Evolutionary conservation across 257 asterid species (phyloP), one percentile per base, ranked within the genome.

Genomic region (Primulina eburnea): DNA sequence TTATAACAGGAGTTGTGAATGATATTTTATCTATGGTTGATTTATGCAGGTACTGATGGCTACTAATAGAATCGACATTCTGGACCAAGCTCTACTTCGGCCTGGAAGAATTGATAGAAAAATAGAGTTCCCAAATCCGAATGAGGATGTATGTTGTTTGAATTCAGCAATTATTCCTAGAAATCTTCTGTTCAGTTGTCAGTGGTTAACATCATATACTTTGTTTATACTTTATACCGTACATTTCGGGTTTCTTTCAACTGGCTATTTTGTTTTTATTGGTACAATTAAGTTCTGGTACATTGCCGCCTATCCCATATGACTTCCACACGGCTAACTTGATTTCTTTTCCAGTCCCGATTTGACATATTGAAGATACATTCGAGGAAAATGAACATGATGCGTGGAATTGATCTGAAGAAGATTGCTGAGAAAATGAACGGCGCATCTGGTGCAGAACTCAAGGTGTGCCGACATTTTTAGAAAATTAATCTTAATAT

Each of bases 361-460:
- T 68, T 55, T n/a, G 95, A 88, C 81, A 88, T 88, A 70, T 75
- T 85, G 82, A 88, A 85, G 81, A 88, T 88, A n/a, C 95, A 88
- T 73, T 88, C 95, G 0, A 85, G 95, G 77, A 88, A 59, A 74
- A 88, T 88, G 91, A 88, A 88, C 71, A 78, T 88, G 81, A 88
- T 83, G 89, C 79, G 91, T 16, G 95, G 91, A 47, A 88, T 88
- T 79, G 95, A 88, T 68, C 76, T 88, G 82, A 88, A 85, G 75
- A 88, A 88, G 79, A 88, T 88, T 71, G 91, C 91, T 30, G 88
- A 83, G 82, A 88, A 88, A 79, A 88, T 88, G 95, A 84, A 75
- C 62, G 89, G 89, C 11, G 91, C 92, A 68, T 88, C 95, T 56
- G 95, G 95, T 26, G 95, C 92, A 9, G 92, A 86, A 76, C 84